phyloP scores from a whole-genome alignment of 768 basidiomycete genomes.

The Kondoa malvinella region DNA sequence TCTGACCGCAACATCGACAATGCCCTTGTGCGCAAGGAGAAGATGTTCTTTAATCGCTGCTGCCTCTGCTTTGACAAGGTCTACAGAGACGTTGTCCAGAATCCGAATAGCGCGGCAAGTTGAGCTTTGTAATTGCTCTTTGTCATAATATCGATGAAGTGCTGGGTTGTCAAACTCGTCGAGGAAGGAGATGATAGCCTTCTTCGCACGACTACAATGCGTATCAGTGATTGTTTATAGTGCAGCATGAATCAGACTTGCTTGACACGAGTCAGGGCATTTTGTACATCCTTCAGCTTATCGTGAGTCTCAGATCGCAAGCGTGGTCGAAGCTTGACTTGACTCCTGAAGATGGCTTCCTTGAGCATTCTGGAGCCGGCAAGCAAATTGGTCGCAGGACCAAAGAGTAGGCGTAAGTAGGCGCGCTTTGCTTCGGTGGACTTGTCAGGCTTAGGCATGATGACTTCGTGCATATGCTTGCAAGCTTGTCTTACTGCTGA shows the following conservation, averaged over 20 bases:
- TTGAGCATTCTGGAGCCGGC: neutral
- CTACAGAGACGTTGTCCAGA: neutral
- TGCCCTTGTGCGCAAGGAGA: neutral
- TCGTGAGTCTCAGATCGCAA: neutral
- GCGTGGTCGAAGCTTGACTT: neutral
- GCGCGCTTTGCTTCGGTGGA: neutral
- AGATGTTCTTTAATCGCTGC: neutral
- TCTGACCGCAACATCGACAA: neutral
- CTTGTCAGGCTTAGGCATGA: neutral
- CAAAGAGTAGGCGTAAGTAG: neutral
- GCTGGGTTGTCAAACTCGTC: neutral
- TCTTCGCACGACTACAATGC: neutral
- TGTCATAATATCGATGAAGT: neutral
- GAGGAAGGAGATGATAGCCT: neutral
- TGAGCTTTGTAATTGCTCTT: neutral
- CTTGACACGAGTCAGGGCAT: neutral
- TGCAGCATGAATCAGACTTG: neutral
- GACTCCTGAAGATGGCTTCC: neutral
- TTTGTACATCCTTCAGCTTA: neutral
- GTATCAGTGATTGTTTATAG: neutral
- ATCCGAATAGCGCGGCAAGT: neutral
- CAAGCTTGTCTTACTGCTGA: neutral
- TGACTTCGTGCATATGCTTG: neutral
- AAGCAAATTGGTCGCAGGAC: neutral
- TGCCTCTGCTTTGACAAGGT: neutral